Evolutionary conservation across 2,329 filamentous ascomycete species (phyloP).

Genomic region (Fusarium falciforme): DNA sequence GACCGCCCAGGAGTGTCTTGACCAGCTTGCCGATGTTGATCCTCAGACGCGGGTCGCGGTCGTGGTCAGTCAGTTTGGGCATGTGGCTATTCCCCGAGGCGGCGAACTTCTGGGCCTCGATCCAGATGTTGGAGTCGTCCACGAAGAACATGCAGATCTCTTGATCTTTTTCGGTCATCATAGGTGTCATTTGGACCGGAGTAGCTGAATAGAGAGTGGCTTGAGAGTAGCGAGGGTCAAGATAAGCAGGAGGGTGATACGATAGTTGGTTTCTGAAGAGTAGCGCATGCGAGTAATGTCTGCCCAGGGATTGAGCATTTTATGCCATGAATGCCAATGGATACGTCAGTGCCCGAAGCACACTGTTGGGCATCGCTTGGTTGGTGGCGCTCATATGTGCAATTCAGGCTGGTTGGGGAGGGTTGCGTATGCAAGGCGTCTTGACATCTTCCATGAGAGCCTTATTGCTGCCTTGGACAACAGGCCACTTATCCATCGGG

Average conservation of each 20-base stretch:
- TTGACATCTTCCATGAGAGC: neutral
- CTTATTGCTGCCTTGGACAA: neutral
- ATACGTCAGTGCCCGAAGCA: neutral
- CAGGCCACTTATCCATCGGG: neutral
- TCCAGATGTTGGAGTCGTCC: neutral
- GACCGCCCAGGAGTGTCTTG: neutral
- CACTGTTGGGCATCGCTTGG: neutral
- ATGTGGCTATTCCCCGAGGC: neutral
- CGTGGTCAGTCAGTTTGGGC: neutral
- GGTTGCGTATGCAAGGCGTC: neutral
- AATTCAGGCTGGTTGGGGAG: neutral
- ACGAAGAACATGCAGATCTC: neutral
- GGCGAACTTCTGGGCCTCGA: neutral
- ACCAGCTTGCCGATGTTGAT: neutral
- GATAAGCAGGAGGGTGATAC: neutral
- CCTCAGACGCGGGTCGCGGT: neutral
- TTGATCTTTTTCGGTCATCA: neutral
- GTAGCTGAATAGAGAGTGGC: neutral
- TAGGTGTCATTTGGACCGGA: neutral
- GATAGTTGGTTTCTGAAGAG: neutral
- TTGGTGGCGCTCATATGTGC: neutral
- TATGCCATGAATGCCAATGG: neutral
- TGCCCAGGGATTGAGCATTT: neutral
- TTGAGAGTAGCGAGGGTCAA: neutral
- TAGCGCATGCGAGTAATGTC: neutral